Conservation (phyloP, 805 yeast genomes). For the Wickerhamiella parazyma region DNA sequence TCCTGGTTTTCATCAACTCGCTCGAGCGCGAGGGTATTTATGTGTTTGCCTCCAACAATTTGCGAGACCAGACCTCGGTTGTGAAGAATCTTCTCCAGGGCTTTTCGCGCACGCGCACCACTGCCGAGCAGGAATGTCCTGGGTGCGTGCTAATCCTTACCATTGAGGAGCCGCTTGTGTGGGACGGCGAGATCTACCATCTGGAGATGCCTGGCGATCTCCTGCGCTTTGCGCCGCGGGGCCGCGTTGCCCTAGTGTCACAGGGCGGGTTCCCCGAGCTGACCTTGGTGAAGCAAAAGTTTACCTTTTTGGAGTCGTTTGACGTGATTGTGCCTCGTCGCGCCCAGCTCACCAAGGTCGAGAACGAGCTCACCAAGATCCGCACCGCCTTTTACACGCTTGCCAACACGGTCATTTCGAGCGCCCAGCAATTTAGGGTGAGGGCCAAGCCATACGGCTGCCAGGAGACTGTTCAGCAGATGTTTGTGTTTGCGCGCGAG, state of each 20-base stretch:
- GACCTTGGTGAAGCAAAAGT: constrained; percentile 27
- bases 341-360: constrained; percentile 60
- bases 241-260: constrained; percentile 52
- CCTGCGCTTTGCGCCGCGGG: constrained; percentile 40
- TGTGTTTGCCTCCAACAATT: constrained; percentile 56
- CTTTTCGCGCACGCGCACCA: constrained; percentile 22
- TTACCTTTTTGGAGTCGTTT: constrained; percentile 10
- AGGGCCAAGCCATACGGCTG: constrained; percentile 49
- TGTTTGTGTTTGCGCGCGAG: constrained; percentile 68
- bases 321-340: constrained; percentile 23
- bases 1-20: constrained; percentile 59
- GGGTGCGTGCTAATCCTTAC: constrained; percentile 63
- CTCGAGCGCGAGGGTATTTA: constrained; percentile 66
- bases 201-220: constrained; percentile 27
- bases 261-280: constrained; percentile 54
- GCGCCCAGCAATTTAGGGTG: constrained; percentile 39
- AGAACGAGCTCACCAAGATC: constrained; percentile 53
- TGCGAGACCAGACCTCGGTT: constrained; percentile 29
- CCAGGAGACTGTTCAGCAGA: constrained; percentile 63
- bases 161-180: constrained; percentile 71
- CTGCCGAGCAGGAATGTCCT: constrained; percentile 25
- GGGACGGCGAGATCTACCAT: constrained; percentile 73
- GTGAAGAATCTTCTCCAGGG: constrained; percentile 23
- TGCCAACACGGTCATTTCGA: constrained; percentile 49
- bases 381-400: constrained; percentile 56